Evolutionary conservation across 768 basidiomycete genomes (phyloP).

Genomic region (Tulasnella sp.): DNA sequence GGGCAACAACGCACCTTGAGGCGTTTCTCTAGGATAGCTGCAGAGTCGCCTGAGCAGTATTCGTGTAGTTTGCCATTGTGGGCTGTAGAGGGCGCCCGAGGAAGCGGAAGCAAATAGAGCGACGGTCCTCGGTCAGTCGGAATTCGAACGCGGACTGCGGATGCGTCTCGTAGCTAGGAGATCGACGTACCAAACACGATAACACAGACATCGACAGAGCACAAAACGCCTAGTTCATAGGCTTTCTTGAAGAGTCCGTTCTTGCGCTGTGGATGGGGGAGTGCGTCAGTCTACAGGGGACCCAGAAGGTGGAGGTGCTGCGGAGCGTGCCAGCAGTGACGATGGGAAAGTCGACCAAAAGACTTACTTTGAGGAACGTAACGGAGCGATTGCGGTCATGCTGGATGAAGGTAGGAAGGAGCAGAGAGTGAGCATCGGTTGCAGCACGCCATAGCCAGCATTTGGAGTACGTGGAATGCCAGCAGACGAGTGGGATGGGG

Average conservation of each 20-base stretch:
- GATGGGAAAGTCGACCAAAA: slow-evolving; percentile 10
- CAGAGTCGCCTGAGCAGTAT: slow-evolving; percentile 70
- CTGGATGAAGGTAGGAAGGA: slow-evolving; percentile 48
- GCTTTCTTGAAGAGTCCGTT: slow-evolving; percentile 91
- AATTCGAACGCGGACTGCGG: slow-evolving; percentile 10
- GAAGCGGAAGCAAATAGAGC: slow-evolving; percentile 50
- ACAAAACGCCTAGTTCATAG: slow-evolving; percentile 87
- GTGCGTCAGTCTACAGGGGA: background rate
- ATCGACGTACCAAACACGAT: slow-evolving; percentile 72
- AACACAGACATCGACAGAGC: slow-evolving; percentile 85
- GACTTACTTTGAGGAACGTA: slow-evolving; percentile 81
- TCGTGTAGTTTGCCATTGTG: slow-evolving; percentile 83
- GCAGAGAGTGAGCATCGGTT: background rate
- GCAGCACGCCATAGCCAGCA: background rate
- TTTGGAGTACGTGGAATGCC: slow-evolving; percentile 1
- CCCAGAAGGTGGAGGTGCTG: background rate
- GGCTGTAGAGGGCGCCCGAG: slow-evolving; percentile 48
- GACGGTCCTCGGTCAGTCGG: slow-evolving; percentile 18
- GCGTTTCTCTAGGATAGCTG: slow-evolving; percentile 72
- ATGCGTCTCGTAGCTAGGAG: background rate
- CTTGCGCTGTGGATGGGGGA: slow-evolving; percentile 62
- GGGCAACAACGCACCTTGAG: slow-evolving; percentile 49
- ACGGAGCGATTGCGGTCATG: slow-evolving; percentile 91
- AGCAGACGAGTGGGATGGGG: background rate
- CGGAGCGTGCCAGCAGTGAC: slow-evolving; percentile 25